phyloP scores from a whole-genome alignment of 169 alveolate species.

The Perkinsus marinus region DNA sequence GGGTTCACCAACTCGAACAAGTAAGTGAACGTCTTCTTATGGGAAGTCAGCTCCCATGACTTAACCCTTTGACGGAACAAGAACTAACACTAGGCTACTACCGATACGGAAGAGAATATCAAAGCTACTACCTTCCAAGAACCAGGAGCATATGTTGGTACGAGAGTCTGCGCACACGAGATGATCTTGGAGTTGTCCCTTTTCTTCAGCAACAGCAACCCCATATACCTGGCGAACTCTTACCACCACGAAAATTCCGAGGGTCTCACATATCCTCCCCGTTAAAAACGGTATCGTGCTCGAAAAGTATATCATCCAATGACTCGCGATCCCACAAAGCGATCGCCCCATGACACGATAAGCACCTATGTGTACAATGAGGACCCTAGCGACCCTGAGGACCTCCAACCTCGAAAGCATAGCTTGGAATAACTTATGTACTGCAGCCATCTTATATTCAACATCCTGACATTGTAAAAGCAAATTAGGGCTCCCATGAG shows the following conservation, averaged over 20 bases:
- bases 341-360: neutral
- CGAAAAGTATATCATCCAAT: neutral
- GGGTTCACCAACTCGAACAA: neutral
- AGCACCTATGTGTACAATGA: neutral
- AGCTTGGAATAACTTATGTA: neutral
- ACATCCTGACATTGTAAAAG: neutral
- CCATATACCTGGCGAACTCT: neutral
- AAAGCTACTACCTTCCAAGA: neutral
- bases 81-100: neutral
- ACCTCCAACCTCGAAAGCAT: neutral
- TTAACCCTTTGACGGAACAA: neutral
- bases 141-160: neutral
- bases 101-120: neutral
- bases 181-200: neutral
- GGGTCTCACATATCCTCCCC: neutral
- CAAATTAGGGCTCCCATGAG: neutral
- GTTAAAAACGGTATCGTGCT: neutral
- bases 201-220: neutral
- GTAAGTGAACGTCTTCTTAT: neutral
- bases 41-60: neutral
- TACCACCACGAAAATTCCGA: neutral
- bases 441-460: neutral
- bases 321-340: neutral
- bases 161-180: neutral
- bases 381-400: neutral